A percentile compares a stretch with the other conserved stretches of the same genome.
Evolutionary conservation across 2,329 filamentous ascomycete species (phyloP).

Genomic region (Colletotrichum chrysophilum): DNA sequence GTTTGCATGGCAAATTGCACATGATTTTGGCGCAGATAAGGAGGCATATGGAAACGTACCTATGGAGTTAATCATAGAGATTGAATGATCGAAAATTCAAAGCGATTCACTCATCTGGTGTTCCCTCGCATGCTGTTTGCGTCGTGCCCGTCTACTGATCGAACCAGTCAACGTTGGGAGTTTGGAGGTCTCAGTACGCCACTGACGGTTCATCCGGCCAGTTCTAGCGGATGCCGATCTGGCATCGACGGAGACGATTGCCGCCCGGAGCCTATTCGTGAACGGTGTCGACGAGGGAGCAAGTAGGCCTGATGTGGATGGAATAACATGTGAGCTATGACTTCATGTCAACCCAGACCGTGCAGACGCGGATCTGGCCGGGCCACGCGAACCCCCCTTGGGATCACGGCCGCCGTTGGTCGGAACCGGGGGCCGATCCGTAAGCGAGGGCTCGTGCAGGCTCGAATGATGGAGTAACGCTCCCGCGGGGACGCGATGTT

Average conservation of each 20-base stretch:
- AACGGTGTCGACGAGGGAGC: background rate
- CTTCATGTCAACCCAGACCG: background rate
- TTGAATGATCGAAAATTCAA: background rate
- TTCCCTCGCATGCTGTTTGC: background rate
- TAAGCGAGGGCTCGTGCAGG: background rate
- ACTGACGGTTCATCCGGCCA: background rate
- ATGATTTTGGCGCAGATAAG: slow-evolving; percentile 8
- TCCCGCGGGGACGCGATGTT: background rate
- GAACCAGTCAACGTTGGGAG: background rate
- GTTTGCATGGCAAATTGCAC: slow-evolving; percentile 1
- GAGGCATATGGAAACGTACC: background rate
- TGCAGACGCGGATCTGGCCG: slow-evolving; percentile 2
- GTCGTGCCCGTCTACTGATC: background rate
- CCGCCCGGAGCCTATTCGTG: background rate
- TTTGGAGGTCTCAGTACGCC: background rate
- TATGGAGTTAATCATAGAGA: slow-evolving; percentile 2
- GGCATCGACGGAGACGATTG: background rate
- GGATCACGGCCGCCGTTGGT: background rate
- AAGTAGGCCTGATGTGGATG: background rate
- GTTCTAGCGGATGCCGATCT: background rate
- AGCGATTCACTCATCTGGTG: background rate
- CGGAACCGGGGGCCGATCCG: background rate
- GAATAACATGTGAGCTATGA: background rate
- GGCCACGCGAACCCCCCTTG: background rate
- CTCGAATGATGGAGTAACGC: background rate